Evolutionary conservation across 2,329 filamentous ascomycete genomes (phyloP).

Genomic region (Cylindrodendrum hubeiense): DNA sequence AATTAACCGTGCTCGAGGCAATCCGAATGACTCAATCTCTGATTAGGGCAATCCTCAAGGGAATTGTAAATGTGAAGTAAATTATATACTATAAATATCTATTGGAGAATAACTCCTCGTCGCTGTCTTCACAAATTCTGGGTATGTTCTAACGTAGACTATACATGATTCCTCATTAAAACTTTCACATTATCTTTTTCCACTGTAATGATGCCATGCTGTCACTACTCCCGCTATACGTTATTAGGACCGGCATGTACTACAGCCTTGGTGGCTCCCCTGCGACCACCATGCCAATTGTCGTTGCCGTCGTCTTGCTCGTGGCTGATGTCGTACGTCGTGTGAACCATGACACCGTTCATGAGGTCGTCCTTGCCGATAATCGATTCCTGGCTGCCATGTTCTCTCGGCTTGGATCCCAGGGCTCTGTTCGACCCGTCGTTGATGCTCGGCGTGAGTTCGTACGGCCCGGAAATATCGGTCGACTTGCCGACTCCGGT

Average conservation of each 20-base stretch:
- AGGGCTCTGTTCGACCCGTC: neutral
- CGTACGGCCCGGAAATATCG: slow-evolving; percentile 26
- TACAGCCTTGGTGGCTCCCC: slow-evolving; percentile 20
- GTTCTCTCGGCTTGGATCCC: neutral
- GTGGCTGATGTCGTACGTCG: slow-evolving; percentile 28
- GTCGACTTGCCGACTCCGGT: slow-evolving; percentile 18
- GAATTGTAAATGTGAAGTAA: neutral
- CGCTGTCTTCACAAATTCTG: neutral
- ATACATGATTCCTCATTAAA: neutral
- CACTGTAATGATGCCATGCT: neutral
- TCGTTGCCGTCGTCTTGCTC: neutral
- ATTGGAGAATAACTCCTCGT: neutral
- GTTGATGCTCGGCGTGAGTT: slow-evolving; percentile 29
- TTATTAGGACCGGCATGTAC: slow-evolving; percentile 13
- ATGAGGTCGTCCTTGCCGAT: slow-evolving; percentile 7
- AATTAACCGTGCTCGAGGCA: too few species aligned
- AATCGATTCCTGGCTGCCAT: slow-evolving; percentile 35
- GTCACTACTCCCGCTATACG: neutral
- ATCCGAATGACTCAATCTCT: too few species aligned
- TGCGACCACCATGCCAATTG: slow-evolving; percentile 21
- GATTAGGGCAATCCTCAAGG: too few species aligned
- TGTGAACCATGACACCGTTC: slow-evolving; percentile 28
- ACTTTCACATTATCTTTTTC: neutral
- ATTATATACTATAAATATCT: neutral
- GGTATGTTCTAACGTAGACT: neutral